A percentile compares a stretch with the other conserved stretches of the same genome.
These are phyloP conservation scores for Naganishia liquefaciens DNA, from an alignment of 1,284 basidiomycete species.

Conservation along the genomic window DNA sequence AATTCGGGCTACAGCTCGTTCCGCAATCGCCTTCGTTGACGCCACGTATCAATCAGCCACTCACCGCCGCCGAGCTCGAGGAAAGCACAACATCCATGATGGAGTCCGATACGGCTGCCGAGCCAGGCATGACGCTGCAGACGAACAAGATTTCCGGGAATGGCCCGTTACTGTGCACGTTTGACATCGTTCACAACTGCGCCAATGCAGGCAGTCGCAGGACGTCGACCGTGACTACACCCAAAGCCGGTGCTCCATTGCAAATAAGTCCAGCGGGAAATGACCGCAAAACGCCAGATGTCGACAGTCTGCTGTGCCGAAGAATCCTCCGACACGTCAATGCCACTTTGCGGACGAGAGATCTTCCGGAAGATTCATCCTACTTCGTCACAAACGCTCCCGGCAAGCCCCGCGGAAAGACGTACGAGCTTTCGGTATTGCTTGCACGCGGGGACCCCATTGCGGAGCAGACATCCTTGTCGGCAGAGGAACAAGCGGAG, in stretches of 20 bases:
- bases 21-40: constrained; percentile 47
- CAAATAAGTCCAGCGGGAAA: background rate
- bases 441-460: constrained; percentile 50
- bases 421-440: constrained; percentile 53
- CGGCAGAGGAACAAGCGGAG: constrained; percentile 57
- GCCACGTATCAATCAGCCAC: constrained; percentile 41
- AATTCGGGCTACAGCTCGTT: constrained; percentile 76
- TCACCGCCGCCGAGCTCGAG: constrained; percentile 38
- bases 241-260: constrained; percentile 45
- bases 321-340: constrained; percentile 68
- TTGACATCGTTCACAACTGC: constrained; percentile 60
- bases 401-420: constrained; percentile 30
- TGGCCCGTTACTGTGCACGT: constrained; percentile 56
- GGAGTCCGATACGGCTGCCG: constrained; percentile 16
- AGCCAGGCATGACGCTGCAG: constrained; percentile 29
- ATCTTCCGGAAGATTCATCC: constrained; percentile 38
- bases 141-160: constrained; percentile 35
- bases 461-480: constrained; percentile 47
- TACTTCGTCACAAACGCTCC: constrained; percentile 37
- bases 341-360: constrained; percentile 59
- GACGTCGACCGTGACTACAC: constrained; percentile 41
- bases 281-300: constrained; percentile 57
- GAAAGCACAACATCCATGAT: constrained; percentile 17
- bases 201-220: constrained; percentile 6
- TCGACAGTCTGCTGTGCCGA: constrained; percentile 65